These are phyloP conservation scores for Fusarium temperatum DNA, from an alignment of 2,329 filamentous ascomycete species.

Conservation along the genomic window DNA sequence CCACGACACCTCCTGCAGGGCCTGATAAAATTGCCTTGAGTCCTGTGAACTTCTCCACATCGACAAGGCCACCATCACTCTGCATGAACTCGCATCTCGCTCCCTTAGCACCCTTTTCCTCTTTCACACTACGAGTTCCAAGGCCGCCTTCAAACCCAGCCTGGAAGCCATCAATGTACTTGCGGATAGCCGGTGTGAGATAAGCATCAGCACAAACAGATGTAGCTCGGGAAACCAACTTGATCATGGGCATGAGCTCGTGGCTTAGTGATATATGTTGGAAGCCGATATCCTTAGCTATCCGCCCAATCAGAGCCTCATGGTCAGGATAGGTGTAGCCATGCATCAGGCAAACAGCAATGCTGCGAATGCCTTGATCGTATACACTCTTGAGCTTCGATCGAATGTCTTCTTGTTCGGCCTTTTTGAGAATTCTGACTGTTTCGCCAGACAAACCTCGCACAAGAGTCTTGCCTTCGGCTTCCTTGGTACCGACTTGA, in stretches of 20 bases:
- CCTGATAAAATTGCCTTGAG: constrained; percentile 87
- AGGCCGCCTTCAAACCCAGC: constrained; percentile 83
- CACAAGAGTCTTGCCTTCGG: constrained; percentile 67
- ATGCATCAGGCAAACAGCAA: constrained; percentile 92
- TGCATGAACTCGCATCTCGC: constrained; percentile 97
- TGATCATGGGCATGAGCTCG: constrained; percentile 56
- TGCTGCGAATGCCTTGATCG: constrained; percentile 75
- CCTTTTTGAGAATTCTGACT: constrained; percentile 71
- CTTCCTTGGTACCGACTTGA: constrained; percentile 58
- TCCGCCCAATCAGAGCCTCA: constrained; percentile 77
- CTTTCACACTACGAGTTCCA: constrained; percentile 77
- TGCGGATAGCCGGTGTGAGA: constrained; percentile 54
- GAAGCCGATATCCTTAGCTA: constrained; percentile 80
- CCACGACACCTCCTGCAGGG: constrained; percentile 91
- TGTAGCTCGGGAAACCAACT: constrained; percentile 53
- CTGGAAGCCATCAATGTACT: constrained; percentile 75
- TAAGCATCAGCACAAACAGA: constrained; percentile 57
- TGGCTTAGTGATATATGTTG: constrained; percentile 73
- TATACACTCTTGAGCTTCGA: constrained; percentile 70
- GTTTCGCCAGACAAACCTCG: constrained; percentile 75
- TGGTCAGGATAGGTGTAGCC: constrained; percentile 91
- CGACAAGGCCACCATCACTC: constrained; percentile 78
- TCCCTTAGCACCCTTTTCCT: constrained; percentile 69
- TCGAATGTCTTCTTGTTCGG: constrained; percentile 63
- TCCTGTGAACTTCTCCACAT: constrained; percentile 84